phyloP scores from a whole-genome alignment of 1,139 yeast genomes.

The Sugiyamaella novakii region DNA sequence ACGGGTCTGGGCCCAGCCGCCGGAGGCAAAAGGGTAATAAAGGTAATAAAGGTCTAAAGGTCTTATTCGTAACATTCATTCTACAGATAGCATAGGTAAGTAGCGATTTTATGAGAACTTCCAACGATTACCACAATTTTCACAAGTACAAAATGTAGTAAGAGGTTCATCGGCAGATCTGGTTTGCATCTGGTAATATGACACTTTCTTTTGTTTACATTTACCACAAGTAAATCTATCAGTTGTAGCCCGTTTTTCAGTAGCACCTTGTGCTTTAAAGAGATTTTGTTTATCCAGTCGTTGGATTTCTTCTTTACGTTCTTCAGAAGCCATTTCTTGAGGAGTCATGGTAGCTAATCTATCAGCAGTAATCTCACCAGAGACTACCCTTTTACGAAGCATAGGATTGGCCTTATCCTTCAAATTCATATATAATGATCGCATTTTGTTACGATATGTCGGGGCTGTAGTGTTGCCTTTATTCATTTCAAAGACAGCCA shows the following conservation, averaged over 20 bases:
- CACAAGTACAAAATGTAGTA: slow-evolving; percentile 97
- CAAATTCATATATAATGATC: slow-evolving; percentile 81
- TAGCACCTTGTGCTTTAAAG: slow-evolving; percentile 98
- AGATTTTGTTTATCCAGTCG: slow-evolving; percentile 84
- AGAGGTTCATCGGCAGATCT: slow-evolving; percentile 98
- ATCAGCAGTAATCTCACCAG: slow-evolving; percentile 64
- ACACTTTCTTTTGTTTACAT: slow-evolving; percentile 94
- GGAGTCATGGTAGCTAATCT: slow-evolving; percentile 80
- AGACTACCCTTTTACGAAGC: slow-evolving; percentile 66
- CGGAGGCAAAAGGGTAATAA: neutral
- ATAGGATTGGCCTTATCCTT: slow-evolving; percentile 89
- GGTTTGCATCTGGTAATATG: slow-evolving; percentile 97
- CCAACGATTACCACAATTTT: slow-evolving; percentile 97
- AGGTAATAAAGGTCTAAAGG: neutral
- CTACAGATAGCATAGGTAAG: slow-evolving; percentile 3
- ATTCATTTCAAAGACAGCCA: slow-evolving; percentile 63
- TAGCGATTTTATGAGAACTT: slow-evolving; percentile 53
- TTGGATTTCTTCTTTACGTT: slow-evolving; percentile 81
- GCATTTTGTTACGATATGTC: slow-evolving; percentile 73
- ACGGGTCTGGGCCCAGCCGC: neutral
- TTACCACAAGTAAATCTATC: slow-evolving; percentile 97
- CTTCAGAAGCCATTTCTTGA: slow-evolving; percentile 89
- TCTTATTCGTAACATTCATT: slow-evolving; percentile 15
- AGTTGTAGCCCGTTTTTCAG: slow-evolving; percentile 91
- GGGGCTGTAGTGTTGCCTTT: slow-evolving; percentile 54